Base-by-base conservation (phyloP, 768 basidiomycete species). In the Russula sp. region DNA sequence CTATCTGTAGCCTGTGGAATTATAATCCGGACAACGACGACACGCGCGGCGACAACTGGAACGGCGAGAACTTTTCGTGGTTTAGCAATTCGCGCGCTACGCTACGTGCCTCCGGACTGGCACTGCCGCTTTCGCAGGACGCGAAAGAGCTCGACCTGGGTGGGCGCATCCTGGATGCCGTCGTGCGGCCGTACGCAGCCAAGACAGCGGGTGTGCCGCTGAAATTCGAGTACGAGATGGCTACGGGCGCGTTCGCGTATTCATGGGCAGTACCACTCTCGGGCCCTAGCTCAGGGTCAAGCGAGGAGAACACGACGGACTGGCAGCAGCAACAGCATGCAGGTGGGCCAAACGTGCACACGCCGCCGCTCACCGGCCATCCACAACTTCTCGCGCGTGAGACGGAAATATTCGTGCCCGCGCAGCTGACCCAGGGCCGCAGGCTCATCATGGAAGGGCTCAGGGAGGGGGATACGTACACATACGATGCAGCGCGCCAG, bases 31-130 rank as follows among this genome's bases (percentile, higher is more conserved):
- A 80, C 56, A 98, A 98, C 74, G 80, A 82, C 44, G 94, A 98
- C 72, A 68, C 73, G 18, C 69, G 74, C 31, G 96, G 96, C 16
- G 95, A 98, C 71, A 75, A 86, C 71, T 97, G 95, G 95, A 96
- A 95, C 69, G 92, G 90, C 57, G 95, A 99, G 74, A 97, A 95
- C 75, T 98, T 99, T 72, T 94, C 92, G 1, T 97, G 92, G 91
- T 98, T 93, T 80, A 85, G 85, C 69, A 76, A 77, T 48, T 75
- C 73, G 40, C 83, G 79, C 0, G 27, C 27, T 27, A 27, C 27
- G 27, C 27, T 27, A 27, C 27, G 27, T 27, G 80, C 80, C 0
- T 70, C 84, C 45, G 35, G 13, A 35, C 27, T 20, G 22, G 2
- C 51, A 2, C 77, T 88, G 13, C 80, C 80, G 66, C 79, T 81